These are phyloP conservation scores for Pulveroboletus sp. DNA, from an alignment of 768 basidiomycete genomes.

Conservation along the genomic window DNA sequence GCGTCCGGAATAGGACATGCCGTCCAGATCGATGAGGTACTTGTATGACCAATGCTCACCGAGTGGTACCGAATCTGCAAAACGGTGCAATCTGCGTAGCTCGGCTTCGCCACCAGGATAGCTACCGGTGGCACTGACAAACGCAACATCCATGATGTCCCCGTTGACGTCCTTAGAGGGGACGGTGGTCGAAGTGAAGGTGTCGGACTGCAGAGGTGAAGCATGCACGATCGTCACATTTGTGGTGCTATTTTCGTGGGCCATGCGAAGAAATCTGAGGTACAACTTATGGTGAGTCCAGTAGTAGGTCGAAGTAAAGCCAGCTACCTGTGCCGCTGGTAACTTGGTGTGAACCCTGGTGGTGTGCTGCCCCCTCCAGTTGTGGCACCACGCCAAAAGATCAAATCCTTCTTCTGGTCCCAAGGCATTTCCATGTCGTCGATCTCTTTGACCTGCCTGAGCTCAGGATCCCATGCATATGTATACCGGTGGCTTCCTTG, in stretches of 20 bases:
- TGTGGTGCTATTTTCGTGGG: conserved; percentile 44
- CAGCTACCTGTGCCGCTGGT: conserved; percentile 78
- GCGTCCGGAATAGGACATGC: conserved; percentile 90
- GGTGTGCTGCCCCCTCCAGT: conserved; percentile 92
- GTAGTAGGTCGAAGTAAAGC: conserved; percentile 2
- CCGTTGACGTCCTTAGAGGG: conserved; percentile 59
- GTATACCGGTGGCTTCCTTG: conserved; percentile 77
- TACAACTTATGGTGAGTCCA: background rate
- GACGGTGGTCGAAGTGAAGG: conserved; percentile 58
- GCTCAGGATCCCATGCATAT: conserved; percentile 84
- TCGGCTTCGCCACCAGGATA: conserved; percentile 75
- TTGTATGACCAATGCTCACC: conserved; percentile 92
- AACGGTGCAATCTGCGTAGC: conserved; percentile 60
- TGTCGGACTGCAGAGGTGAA: conserved; percentile 53
- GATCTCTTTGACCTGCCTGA: conserved; percentile 64
- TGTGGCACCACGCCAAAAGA: conserved; percentile 95
- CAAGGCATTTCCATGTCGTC: conserved; percentile 88
- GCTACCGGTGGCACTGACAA: conserved; percentile 70
- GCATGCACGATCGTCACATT: conserved; percentile 68
- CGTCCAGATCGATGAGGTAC: conserved; percentile 88
- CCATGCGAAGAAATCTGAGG: conserved; percentile 67
- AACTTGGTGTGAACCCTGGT: conserved; percentile 73
- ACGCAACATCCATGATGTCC: conserved; percentile 84
- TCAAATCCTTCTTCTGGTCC: conserved; percentile 79
- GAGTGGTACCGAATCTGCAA: conserved; percentile 71